Evolutionary conservation across 2,329 filamentous ascomycete species (phyloP), one percentile per base, ranked within the genome.

Genomic region (Trichoderma polysporum): DNA sequence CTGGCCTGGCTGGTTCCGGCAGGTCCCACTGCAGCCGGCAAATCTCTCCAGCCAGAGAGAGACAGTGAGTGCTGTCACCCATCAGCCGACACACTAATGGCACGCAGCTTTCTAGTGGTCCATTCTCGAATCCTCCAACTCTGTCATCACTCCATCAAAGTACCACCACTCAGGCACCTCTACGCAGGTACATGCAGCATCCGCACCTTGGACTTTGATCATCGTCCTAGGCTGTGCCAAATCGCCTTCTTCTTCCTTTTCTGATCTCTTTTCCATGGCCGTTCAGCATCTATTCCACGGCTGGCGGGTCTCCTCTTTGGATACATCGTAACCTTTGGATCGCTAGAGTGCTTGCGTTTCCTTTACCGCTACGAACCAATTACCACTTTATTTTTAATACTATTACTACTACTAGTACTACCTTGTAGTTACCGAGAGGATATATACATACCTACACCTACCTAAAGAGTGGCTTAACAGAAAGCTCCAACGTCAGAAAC

Each of bases 251-350:
- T n/a, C 25, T n/a, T 12, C 13, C 12, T 59, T 17, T 25, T 12
- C n/a, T 22, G 6, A 31, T 17, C 22, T 29, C n/a, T 37, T 27
- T 61, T 61, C 58, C 60, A 64, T 62, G 59, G 59, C 59, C 59
- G 33, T 62, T 25, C 59, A 22, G 59, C 59, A 31, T 41, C n/a
- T 29, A 25, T 62, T 35, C 25, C 35, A 52, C 50, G 49, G 60
- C 60, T 64, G 60, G 60, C 60, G 60, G 60, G 60, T 64, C 50
- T 64, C 27, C 9, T 64, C 60, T 47, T 64, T 64, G 50, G 60
- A 64, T 64, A 64, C 60, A 45, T 64, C 60, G 50, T 64, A 64
- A 64, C 50, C n/a, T 31, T 50, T 50, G 13, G 22, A 27, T 19
- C 47, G 47, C 47, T 27, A 27, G 47, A 50, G 47, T 27, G 47